Percentiles rank a stretch among this genome's conserved stretches.
phyloP scores from a whole-genome alignment of 2,329 filamentous ascomycete species.

The Hansfordia pulvinata region DNA sequence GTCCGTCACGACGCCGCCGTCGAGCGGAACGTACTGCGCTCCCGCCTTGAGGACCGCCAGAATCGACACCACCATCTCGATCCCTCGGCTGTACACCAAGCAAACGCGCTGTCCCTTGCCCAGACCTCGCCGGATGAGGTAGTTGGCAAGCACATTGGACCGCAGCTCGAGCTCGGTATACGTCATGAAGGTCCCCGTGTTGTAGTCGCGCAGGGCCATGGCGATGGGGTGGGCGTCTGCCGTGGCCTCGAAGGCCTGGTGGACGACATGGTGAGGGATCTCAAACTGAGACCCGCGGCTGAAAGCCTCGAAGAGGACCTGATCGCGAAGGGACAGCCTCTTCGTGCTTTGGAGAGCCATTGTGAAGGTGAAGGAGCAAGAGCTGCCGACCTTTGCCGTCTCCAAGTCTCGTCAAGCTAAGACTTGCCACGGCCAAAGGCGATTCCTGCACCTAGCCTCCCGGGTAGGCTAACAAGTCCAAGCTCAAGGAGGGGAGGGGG shows the following conservation, averaged over 20 bases:
- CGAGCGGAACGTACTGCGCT: slow-evolving; percentile 45
- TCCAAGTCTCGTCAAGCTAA: no score
- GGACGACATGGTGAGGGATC: slow-evolving; percentile 18
- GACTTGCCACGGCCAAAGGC: no score
- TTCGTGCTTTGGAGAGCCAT: slow-evolving; percentile 12
- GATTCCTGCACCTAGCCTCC: no score
- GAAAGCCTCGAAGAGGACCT: slow-evolving; percentile 12
- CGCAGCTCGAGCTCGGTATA: slow-evolving; percentile 28
- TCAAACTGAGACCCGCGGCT: slow-evolving; percentile 12
- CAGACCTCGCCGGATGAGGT: slow-evolving; percentile 24
- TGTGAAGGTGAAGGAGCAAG: slow-evolving; percentile 4
- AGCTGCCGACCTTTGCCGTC: slow-evolving; percentile 1
- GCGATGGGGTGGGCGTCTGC: slow-evolving; percentile 20
- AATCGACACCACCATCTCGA: slow-evolving; percentile 44
- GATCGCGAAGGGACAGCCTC: slow-evolving; percentile 11
- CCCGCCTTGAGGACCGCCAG: slow-evolving; percentile 41
- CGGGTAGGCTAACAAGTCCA: no score
- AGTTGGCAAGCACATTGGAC: slow-evolving; percentile 26
- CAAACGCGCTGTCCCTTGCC: slow-evolving; percentile 31
- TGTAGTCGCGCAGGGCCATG: slow-evolving; percentile 22
- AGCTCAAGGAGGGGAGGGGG: no score
- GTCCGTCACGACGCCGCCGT: slow-evolving; percentile 37
- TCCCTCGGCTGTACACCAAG: slow-evolving; percentile 38
- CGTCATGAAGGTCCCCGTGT: slow-evolving; percentile 20
- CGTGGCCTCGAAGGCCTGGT: slow-evolving; percentile 15